phyloP scores from a whole-genome alignment of 805 yeast species.

The Candida dendrica region DNA sequence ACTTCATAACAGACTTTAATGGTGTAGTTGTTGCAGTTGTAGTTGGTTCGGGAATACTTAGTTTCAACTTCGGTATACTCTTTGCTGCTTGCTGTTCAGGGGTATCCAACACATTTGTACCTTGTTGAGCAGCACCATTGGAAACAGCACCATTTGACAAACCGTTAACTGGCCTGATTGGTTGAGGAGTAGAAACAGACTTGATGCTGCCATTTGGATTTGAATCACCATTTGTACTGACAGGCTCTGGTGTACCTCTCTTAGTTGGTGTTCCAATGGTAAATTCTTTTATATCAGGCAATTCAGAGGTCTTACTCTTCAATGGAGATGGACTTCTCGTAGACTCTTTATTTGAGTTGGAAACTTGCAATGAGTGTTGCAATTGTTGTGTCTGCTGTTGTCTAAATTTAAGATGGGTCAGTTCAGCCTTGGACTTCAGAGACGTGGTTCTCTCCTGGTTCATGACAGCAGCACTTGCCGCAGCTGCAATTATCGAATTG shows the following conservation, averaged over 20 bases:
- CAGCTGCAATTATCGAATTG: conserved; percentile 10
- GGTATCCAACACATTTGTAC: neutral
- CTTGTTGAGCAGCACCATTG: too few species aligned
- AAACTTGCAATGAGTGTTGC: neutral
- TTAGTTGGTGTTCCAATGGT: neutral
- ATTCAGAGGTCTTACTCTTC: conserved; percentile 1
- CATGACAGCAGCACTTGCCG: conserved; percentile 18
- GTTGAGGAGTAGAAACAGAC: neutral
- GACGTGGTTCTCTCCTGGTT: conserved; percentile 16
- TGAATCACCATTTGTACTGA: neutral
- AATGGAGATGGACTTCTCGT: conserved; percentile 14
- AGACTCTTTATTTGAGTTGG: neutral
- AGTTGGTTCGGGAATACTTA: neutral
- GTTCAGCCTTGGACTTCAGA: conserved; percentile 8
- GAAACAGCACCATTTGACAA: too few species aligned
- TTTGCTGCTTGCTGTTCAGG: neutral
- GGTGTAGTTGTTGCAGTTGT: neutral
- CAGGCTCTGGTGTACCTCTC: neutral
- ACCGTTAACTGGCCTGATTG: neutral
- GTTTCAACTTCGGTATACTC: neutral
- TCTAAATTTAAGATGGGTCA: neutral
- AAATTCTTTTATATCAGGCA: conserved; percentile 12
- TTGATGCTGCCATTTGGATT: neutral
- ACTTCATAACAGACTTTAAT: neutral
- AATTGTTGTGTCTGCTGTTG: neutral